Evolutionary conservation across 2,329 filamentous ascomycete genomes (phyloP).

Genomic region (Cladorrhinum sp.): DNA sequence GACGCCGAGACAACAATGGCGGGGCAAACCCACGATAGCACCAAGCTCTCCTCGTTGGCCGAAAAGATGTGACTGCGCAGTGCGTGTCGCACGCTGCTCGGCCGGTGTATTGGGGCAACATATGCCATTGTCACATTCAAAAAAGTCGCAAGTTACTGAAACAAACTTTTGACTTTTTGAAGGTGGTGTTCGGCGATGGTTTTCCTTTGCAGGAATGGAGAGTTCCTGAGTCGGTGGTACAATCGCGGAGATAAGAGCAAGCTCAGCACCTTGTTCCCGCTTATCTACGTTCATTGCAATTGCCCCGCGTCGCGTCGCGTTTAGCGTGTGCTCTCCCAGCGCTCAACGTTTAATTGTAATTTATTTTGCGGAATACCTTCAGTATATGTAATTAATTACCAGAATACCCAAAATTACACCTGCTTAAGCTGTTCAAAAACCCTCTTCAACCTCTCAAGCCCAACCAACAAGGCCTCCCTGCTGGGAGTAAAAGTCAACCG

Average conservation of each 20-base stretch:
- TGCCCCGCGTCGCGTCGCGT: conserved; percentile 15
- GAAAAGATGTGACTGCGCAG: conserved; percentile 74
- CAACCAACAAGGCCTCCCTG: conserved; percentile 18
- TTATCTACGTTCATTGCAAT: conserved; percentile 13
- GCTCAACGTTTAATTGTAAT: not conserved
- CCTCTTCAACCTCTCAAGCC: conserved; percentile 19
- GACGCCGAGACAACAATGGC: not conserved
- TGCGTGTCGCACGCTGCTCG: conserved; percentile 88
- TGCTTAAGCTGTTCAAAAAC: conserved; percentile 10
- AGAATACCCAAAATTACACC: not conserved
- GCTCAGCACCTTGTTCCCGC: conserved; percentile 1
- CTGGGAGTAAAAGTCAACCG: conserved; percentile 23
- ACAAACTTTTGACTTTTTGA: not conserved
- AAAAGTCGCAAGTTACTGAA: not conserved
- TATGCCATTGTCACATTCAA: conserved; percentile 69
- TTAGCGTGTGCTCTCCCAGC: no score
- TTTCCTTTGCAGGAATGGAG: not conserved
- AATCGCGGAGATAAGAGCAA: conserved; percentile 24
- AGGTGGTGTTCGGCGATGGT: not conserved
- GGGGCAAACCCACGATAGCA: conserved; percentile 73
- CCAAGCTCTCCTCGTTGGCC: conserved; percentile 72
- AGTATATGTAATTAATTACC: not conserved
- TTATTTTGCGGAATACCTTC: not conserved
- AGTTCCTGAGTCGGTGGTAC: conserved; percentile 15
- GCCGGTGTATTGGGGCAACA: conserved; percentile 85